These are phyloP conservation scores for Kokia cookei DNA, from an alignment of 441 rosid species.

Conservation along the genomic window DNA sequence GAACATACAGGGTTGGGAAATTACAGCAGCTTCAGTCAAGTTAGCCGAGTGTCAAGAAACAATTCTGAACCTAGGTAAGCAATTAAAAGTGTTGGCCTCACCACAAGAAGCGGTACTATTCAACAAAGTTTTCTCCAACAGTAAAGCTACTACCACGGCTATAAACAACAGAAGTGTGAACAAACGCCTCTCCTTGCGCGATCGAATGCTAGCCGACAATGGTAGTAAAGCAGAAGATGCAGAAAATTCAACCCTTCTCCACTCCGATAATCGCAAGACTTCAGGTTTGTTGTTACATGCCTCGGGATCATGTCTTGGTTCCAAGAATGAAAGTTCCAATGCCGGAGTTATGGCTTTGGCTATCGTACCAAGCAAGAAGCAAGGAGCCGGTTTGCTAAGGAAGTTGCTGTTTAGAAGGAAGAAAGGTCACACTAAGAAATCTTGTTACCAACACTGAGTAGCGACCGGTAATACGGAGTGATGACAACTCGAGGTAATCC, in stretches of 20 bases:
- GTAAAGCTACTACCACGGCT: conserved; percentile 24
- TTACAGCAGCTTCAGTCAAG: conserved; percentile 48
- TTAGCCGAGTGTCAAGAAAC: conserved; percentile 74
- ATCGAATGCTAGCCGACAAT: conserved; percentile 56
- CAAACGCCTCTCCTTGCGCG: conserved; percentile 51
- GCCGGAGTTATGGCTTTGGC: conserved; percentile 28
- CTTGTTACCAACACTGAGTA: conserved; percentile 22
- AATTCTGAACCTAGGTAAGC: conserved; percentile 50
- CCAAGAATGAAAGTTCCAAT: conserved; percentile 20
- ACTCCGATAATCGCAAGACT: conserved; percentile 20
- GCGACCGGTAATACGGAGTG: background rate
- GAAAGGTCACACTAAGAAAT: conserved; percentile 53
- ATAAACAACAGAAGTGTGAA: conserved; percentile 23
- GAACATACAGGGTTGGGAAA: conserved; percentile 47
- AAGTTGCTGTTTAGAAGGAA: conserved; percentile 66
- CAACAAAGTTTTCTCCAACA: conserved; percentile 31
- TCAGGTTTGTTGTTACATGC: conserved; percentile 14
- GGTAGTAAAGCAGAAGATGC: conserved; percentile 26
- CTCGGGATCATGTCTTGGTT: conserved; percentile 25
- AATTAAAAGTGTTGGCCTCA: conserved; percentile 42
- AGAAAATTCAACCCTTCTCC: conserved; percentile 2
- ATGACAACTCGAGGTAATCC: background rate
- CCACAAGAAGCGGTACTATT: conserved; percentile 37
- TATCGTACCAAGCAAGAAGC: conserved; percentile 50
- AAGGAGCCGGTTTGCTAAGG: conserved; percentile 50